Percentiles rank a stretch among this genome's conserved stretches.
Conservation (phyloP, 1,139 yeast genomes). For the Pichia terricola region DNA sequence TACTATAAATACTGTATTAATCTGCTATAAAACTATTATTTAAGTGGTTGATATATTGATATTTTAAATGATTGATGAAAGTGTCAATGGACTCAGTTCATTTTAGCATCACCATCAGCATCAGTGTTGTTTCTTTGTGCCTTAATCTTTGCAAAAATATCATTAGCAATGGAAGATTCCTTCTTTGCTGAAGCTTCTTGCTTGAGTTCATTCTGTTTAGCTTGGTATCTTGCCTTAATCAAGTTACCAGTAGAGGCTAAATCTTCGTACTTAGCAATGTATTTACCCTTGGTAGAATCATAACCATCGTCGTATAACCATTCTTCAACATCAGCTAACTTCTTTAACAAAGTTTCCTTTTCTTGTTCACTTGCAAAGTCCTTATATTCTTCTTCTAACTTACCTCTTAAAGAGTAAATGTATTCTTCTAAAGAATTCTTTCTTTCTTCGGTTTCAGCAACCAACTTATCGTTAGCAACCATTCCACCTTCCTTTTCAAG, state of each 20-base stretch:
- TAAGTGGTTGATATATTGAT: no score
- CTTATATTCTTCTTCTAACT: conserved; percentile 85
- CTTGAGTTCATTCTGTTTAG: conserved; percentile 92
- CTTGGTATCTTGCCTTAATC: conserved; percentile 89
- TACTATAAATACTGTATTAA: no score
- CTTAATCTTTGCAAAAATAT: conserved; percentile 45
- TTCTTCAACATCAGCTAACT: conserved; percentile 84
- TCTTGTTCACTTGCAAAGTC: conserved; percentile 86
- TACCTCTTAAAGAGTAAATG: conserved; percentile 95
- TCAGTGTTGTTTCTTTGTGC: conserved; percentile 44
- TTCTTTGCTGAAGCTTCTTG: conserved; percentile 80
- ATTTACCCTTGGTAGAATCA: conserved; percentile 92
- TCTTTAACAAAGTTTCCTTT: conserved; percentile 64
- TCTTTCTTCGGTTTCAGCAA: conserved; percentile 97
- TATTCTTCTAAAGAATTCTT: conserved; percentile 98
- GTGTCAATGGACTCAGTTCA: conserved; percentile 19
- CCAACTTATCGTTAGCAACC: conserved; percentile 87
- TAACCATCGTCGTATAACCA: conserved; percentile 98
- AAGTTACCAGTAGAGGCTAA: conserved; percentile 90
- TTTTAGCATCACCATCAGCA: conserved; percentile 36
- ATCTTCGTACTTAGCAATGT: conserved; percentile 97
- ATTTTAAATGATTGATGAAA: no score
- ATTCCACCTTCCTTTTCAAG: conserved; percentile 79
- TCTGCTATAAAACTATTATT: no score
- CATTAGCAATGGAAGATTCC: conserved; percentile 50